Evolutionary conservation across 345 rosid genomes (phyloP), one percentile per base, ranked within the genome.

Genomic region (Salix udensis): DNA sequence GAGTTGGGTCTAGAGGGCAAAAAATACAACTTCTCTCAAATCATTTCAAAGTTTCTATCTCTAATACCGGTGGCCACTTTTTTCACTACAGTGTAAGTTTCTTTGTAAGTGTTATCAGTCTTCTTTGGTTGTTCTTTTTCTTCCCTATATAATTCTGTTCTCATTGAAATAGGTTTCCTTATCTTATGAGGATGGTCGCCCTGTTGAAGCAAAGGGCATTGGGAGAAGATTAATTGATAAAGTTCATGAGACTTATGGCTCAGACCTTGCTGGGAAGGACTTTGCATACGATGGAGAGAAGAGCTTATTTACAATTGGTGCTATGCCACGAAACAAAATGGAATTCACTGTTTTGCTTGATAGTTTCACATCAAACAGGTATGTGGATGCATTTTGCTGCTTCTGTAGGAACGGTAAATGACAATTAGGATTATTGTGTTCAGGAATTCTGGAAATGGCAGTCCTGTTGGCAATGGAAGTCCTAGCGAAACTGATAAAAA

Each of bases 391-490:
- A 7, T 39, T 58, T 60, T n/a, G 62, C 16, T 36, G 21, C 44
- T 58, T 13, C 67, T 23, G 10, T 30, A 37, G 21, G 21, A 37
- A 30, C 13, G 4, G 28, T 55, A n/a, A 55, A 55, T 37, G 39
- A 21, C 24, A 36, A 67, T 37, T 67, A 13, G 26, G 26, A 67
- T 67, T 34, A 16, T 83, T 67, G 21, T 74, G 31, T 64, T 26
- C 61, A 91, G 93, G 28, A 85, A 80, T 77, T 75, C 83, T 30
- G 91, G 93, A 40, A 83, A 86, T 74, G 90, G 73, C n/a, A 86
- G 88, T 68, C 85, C 89, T 4, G 86, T 68, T 61, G 92, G 74
- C 2, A 73, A 75, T 24, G 88, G 71, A 37, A 86, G 87, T 80
- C 86, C 90, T 4, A 86, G 84, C 36, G 79, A 72, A 6, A 74